Evolutionary conservation across 139 green algal species (phyloP), one percentile per base, ranked within the genome.

Genomic region (Zygnema cylindricum): DNA sequence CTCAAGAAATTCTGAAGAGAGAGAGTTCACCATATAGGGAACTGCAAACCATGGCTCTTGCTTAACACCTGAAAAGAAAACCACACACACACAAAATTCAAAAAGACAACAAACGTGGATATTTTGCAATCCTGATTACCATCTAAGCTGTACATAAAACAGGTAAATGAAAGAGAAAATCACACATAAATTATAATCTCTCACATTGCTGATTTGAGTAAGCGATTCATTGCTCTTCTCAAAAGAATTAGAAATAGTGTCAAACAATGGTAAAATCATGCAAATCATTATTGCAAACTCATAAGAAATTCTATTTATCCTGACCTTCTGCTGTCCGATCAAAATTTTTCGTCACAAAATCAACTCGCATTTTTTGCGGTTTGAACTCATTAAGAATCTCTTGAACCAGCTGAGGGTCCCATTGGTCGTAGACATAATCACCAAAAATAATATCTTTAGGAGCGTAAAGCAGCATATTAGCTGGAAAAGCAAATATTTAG

Each of bases 41-140:
- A 93, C 82, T 32, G 32, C 40, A 69, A 93, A 93, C 90, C 90
- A 93, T 1, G 90, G 90, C 83, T 93, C 90, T 69, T 38, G 36
- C 40, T 83, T 49, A 1, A 91, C 86, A 78, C 55, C 84, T 89
- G 84, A 1, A 55, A 2, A 21, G 76, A 30, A 21, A 1, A 55
- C n/a, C n/a, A n/a, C n/a, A n/a, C n/a, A n/a, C n/a, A n/a, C n/a
- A n/a, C n/a, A n/a, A n/a, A n/a, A n/a, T n/a, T n/a, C n/a, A n/a
- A n/a, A n/a, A n/a, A n/a, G n/a, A n/a, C n/a, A n/a, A n/a, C n/a
- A n/a, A n/a, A n/a, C n/a, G n/a, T n/a, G n/a, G n/a, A n/a, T n/a
- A n/a, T n/a, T n/a, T n/a, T n/a, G n/a, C n/a, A n/a, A n/a, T n/a
- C n/a, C n/a, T n/a, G n/a, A n/a, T n/a, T n/a, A n/a, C n/a, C n/a